Conservation (phyloP, 257 asterid species). For the Cordia subcordata region DNA sequence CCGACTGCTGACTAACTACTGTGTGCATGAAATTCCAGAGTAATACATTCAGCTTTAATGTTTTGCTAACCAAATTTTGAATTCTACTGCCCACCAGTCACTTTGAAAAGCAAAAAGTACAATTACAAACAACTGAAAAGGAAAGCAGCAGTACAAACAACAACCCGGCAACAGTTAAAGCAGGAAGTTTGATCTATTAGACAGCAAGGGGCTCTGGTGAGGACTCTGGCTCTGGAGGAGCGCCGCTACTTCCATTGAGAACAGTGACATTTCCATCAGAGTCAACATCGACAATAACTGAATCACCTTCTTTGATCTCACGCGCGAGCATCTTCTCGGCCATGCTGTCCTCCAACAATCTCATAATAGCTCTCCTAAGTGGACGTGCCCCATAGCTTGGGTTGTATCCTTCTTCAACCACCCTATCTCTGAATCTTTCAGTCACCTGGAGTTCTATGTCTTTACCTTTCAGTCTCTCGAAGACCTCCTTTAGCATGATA, state of each 20-base stretch:
- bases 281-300: conserved; percentile 55
- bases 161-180: neutral
- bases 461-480: conserved; percentile 48
- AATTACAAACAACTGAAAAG: neutral
- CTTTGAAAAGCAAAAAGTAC: conserved; percentile 5
- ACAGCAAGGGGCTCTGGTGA: conserved; percentile 42
- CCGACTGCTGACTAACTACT: neutral
- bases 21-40: neutral
- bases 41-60: neutral
- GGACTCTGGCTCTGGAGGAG: conserved; percentile 37
- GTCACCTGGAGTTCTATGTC: conserved; percentile 63
- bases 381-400: conserved; percentile 89
- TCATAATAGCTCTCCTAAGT: conserved; percentile 72
- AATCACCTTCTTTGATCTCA: conserved; percentile 64
- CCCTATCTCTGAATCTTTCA: conserved; percentile 56
- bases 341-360: conserved; percentile 76
- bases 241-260: conserved; percentile 52
- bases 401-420: conserved; percentile 63
- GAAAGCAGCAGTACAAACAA: conserved; percentile 11
- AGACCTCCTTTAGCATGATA: conserved; percentile 64
- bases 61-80: neutral
- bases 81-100: conserved; percentile 5
- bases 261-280: conserved; percentile 60
- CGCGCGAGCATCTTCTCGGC: conserved; percentile 73
- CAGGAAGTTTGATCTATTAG: conserved; percentile 20